A percentile compares a stretch with the other conserved stretches of the same genome.
Conservation (phyloP, 495 filamentous ascomycete species). For the Mytilinidion resinicola region DNA sequence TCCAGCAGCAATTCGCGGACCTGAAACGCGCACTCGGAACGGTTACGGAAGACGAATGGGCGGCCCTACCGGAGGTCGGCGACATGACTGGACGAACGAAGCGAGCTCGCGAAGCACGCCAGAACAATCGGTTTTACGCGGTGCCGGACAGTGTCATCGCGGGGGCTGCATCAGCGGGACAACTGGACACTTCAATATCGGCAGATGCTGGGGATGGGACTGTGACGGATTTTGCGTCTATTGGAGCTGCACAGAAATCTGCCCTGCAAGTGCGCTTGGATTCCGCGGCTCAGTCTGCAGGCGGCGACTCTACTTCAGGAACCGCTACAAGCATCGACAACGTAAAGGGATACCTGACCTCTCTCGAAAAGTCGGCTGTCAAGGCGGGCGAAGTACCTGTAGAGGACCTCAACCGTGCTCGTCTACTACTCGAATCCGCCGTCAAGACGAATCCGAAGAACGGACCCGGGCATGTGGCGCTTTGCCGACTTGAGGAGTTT, state of each 20-base stretch:
- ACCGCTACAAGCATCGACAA: conserved; percentile 90
- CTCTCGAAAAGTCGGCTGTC: conserved; percentile 68
- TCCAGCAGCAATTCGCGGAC: conserved; percentile 96
- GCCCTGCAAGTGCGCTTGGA: conserved; percentile 87
- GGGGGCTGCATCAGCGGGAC: conserved; percentile 67
- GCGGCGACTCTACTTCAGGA: conserved; percentile 64
- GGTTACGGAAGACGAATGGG: conserved; percentile 95
- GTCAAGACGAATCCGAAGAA: conserved; percentile 94
- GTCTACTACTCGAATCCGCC: conserved; percentile 86
- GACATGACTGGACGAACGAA: conserved; percentile 93
- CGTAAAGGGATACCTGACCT: conserved; percentile 83
- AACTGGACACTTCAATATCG: conserved; percentile 77
- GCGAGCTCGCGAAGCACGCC: conserved; percentile 70
- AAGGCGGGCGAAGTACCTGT: conserved; percentile 75
- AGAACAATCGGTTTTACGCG: conserved; percentile 79
- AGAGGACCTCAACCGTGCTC: conserved; percentile 92
- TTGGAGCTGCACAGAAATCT: conserved; percentile 90
- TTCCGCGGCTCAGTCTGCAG: conserved; percentile 65
- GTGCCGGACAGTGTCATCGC: conserved; percentile 96
- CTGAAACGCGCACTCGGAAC: conserved; percentile 82
- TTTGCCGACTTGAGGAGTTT: conserved; percentile 84
- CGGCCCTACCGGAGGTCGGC: conserved; percentile 83
- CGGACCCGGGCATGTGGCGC: conserved; percentile 93
- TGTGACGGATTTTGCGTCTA: conserved; percentile 97
- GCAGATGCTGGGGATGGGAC: conserved; percentile 57